phyloP scores from a whole-genome alignment of 139 green algal genomes.

The Microglena sp. region DNA sequence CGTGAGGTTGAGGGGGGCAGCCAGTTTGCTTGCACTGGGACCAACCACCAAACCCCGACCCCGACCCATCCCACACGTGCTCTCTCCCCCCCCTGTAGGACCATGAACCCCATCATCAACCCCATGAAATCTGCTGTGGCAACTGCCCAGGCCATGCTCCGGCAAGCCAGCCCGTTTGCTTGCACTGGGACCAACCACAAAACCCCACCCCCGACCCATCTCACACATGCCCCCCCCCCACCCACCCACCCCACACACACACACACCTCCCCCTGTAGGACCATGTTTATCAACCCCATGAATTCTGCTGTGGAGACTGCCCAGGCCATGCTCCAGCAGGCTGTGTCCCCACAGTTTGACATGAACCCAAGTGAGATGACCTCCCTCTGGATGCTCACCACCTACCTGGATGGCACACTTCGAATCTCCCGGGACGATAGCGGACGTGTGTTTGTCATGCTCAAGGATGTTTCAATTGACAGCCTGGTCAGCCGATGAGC shows the following conservation, averaged over 20 bases:
- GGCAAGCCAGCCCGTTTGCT: too few species aligned
- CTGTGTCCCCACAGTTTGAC: conserved; percentile 22
- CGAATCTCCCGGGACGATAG: conserved; percentile 30
- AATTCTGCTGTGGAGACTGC: conserved; percentile 22
- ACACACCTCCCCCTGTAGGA: too few species aligned
- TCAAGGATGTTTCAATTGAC: conserved; percentile 39
- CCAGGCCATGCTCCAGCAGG: conserved; percentile 10
- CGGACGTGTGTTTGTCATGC: conserved; percentile 34
- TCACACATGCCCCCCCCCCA: too few species aligned
- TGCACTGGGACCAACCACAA: too few species aligned
- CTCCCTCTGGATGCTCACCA: conserved; percentile 39
- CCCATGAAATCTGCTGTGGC: conserved; percentile 21
- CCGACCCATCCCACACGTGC: too few species aligned
- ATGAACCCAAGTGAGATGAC: conserved; percentile 1
- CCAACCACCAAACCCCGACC: too few species aligned
- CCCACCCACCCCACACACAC: too few species aligned
- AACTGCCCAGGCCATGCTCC: conserved; percentile 15
- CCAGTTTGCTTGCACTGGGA: too few species aligned
- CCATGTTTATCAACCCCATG: conserved; percentile 18
- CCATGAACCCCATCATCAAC: conserved; percentile 17
- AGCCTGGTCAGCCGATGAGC: too few species aligned
- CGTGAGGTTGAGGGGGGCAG: too few species aligned
- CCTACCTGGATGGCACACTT: conserved; percentile 45
- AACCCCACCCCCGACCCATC: too few species aligned
- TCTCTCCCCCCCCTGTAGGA: too few species aligned